A percentile compares a stretch with the other conserved stretches of the same genome.
These are phyloP conservation scores for Hypoxylon perforatum DNA, from an alignment of 495 filamentous ascomycete genomes.

Conservation along the genomic window DNA sequence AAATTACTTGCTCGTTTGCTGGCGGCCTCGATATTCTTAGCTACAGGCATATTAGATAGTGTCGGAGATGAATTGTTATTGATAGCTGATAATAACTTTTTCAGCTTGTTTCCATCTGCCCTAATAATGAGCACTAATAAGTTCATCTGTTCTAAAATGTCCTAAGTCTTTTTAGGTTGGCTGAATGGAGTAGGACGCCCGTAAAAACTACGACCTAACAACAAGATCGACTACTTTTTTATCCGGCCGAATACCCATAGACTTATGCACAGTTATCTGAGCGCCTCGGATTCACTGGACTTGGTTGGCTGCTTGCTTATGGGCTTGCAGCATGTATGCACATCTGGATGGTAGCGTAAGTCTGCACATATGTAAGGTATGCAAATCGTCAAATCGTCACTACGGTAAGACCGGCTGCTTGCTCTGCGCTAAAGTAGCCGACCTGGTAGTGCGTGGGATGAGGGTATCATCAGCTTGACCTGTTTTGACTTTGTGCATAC, in stretches of 20 bases:
- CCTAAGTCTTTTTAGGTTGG: constrained; percentile 6
- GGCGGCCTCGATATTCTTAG: constrained; percentile 23
- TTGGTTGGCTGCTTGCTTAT: constrained; percentile 39
- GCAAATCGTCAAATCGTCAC: constrained; percentile 37
- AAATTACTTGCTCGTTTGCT: constrained; percentile 30
- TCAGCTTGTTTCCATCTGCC: constrained; percentile 22
- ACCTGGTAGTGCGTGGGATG: constrained; percentile 19
- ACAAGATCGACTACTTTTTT: constrained; percentile 37
- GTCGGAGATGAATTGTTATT: constrained; percentile 25
- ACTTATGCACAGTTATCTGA: constrained; percentile 42
- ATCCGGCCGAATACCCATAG: constrained; percentile 43
- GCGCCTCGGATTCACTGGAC: constrained; percentile 22
- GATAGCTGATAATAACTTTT: constrained; percentile 25
- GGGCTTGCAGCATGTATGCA: constrained; percentile 31
- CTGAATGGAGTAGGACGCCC: constrained; percentile 27
- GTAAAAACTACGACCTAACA: constrained; percentile 23
- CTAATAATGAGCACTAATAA: constrained; percentile 3
- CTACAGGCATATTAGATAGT: constrained; percentile 9
- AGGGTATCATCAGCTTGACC: constrained; percentile 12
- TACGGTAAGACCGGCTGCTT: constrained; percentile 32
- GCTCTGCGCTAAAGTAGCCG: constrained; percentile 23
- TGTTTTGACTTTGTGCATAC: too few relatives aligned
- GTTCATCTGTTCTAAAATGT: constrained; percentile 7
- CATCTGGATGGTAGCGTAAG: background rate
- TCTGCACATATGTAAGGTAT: constrained; percentile 11